Base-by-base conservation (phyloP, 2,329 filamentous ascomycete genomes). In the Aspergillus ruber region DNA sequence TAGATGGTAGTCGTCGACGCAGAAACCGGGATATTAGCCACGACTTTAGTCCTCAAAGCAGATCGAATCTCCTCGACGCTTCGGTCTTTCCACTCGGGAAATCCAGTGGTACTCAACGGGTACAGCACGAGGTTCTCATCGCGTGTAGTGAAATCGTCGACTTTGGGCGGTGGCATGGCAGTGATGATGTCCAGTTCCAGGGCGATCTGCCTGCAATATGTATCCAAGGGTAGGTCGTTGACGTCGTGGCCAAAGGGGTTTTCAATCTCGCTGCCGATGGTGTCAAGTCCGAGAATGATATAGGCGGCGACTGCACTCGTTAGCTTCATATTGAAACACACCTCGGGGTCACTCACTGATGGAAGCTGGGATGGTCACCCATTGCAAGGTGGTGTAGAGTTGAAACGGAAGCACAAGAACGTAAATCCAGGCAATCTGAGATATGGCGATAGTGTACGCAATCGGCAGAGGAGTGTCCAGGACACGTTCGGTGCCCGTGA, bases 401-500 rank as follows among this genome's bases (percentile, higher is more conserved):
- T 94, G 88, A 76, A 93, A 93, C 5, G 88, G 88, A 1, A 94
- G 77, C 27, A 88, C 76, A 56, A 89, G 71, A 45, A 93, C 83
- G 69, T 93, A 94, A 44, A 90, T 79, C 82, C 86, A 90, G 27
- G 88, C 88, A 62, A 93, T 91, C 65, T 94, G 88, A 17, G 84
- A 83, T 64, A 93, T 90, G 58, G 87, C 82, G 58, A 94, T 93
- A 55, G 80, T 82, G 73, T 94, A 94, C 42, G 88, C 88, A 47
- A 89, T 79, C 2, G 88, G 88, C 0, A 94, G 78, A 1, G 88
- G 88, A 0, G 88, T 94, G 65, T 85, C 86, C 27, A 91, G 80
- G 17, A 94, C 83, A 52, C 88, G 84, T 61, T 93, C 87, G 42
- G 83, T 83, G 49, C 84, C 83, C 13, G 81, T 80, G 56, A 89